phyloP scores from a whole-genome alignment of 192 early-diverging fungal species.

The Coemansia sp. region DNA sequence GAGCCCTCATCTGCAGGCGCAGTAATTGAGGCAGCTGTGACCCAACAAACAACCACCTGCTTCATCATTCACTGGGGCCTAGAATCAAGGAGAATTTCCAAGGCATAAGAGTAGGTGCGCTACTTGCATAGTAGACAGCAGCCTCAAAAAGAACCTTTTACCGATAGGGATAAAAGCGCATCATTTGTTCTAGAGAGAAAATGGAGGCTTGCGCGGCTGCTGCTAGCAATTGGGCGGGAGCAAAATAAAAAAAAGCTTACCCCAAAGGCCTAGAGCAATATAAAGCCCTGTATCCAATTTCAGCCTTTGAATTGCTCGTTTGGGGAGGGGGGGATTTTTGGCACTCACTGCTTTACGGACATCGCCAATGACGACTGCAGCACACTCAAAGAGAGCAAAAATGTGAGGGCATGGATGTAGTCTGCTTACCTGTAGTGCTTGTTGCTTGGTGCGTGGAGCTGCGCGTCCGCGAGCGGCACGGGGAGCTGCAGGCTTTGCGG shows the following conservation, averaged over 20 bases:
- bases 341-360: background rate
- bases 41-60: constrained; percentile 14
- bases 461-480: constrained; percentile 38
- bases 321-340: background rate
- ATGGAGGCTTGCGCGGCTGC: background rate
- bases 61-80: background rate
- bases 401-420: background rate
- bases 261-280: constrained; percentile 1
- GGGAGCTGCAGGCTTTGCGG: constrained; percentile 27
- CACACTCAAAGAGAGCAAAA: background rate
- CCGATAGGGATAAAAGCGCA: background rate
- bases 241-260: background rate
- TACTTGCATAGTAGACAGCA: constrained; percentile 6
- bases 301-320: background rate
- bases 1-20: constrained; percentile 8
- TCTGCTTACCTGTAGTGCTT: constrained; percentile 29
- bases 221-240: background rate
- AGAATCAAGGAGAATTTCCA: background rate
- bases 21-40: constrained; percentile 13
- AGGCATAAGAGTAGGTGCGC: background rate
- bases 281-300: background rate
- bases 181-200: background rate
- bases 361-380: constrained; percentile 5
- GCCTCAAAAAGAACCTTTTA: background rate
- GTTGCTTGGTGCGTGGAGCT: constrained; percentile 43